Base-by-base conservation (phyloP, 1,284 basidiomycete genomes). In the Ustilago bromivora region DNA sequence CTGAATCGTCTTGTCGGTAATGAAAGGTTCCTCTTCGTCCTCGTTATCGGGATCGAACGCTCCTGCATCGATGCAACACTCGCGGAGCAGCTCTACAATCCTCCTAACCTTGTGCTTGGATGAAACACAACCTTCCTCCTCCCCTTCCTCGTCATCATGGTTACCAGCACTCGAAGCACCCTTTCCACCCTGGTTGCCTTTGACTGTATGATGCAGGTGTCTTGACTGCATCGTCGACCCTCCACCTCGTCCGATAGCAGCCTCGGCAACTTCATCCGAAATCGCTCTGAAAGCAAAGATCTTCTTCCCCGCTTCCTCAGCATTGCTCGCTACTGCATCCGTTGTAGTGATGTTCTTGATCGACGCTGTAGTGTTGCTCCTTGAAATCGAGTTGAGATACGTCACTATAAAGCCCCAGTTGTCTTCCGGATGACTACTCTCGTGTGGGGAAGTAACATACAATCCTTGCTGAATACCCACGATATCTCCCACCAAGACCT, bases 401-500 rank as follows among this genome's bases (percentile, higher is more conserved):
- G 64, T 70, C 4, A 83, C 35, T 9, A 83, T 68, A n/a, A 82
- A 66, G 40, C 82, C 82, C 82, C 81, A 82, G 46, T 83, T 76
- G 63, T 83, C 78, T 40, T 82, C 79, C 3, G 79, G 77, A 64
- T 82, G 78, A 8, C 76, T 76, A 3, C 75, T 80, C 36, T 83
- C 82, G 55, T 79, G 64, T 6, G 82, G 80, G 1, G 75, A 68
- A 31, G 79, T 72, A 23, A 83, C 66, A 13, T 10, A 65, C 66
- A 54, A 46, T 66, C 95, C 95, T 90, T 93, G 93, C 61, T 90
- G 90, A 23, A 98, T 91, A n/a, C 89, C 88, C n/a, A 90, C 88
- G 78, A 99, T 91, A 83, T 94, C 93, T 58, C 90, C 91, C 41
- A 97, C 89, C 4, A 94, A 94, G 58, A 98, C 91, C 47, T 95